Percentiles rank a stretch among this genome's conserved stretches.
These are phyloP conservation scores for Dioszegia aurantiaca DNA, from an alignment of 768 basidiomycete genomes.

Conservation along the genomic window DNA sequence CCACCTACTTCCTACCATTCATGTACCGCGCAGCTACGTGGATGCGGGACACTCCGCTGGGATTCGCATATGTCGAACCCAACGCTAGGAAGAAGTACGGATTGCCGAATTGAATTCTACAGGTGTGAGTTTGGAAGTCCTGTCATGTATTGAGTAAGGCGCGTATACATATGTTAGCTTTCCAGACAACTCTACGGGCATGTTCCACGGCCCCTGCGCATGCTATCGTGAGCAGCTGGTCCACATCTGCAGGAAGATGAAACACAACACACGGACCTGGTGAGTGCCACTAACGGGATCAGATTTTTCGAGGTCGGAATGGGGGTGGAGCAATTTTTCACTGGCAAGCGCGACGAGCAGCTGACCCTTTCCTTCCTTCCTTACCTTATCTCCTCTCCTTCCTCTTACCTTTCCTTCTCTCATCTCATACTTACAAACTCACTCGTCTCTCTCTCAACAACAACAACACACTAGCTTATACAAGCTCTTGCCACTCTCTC, in stretches of 20 bases:
- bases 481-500: slow-evolving; percentile 8
- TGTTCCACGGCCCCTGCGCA: no score
- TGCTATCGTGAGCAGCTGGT: no score
- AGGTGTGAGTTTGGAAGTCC: no score
- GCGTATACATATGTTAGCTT: no score
- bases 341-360: background rate
- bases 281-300: slow-evolving; percentile 7
- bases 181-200: no score
- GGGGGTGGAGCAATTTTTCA: slow-evolving; percentile 3
- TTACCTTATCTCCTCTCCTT: slow-evolving; percentile 1
- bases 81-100: slow-evolving; percentile 43
- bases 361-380: background rate
- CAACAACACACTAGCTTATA: slow-evolving; percentile 11
- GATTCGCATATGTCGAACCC: slow-evolving; percentile 37
- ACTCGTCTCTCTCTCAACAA: slow-evolving; percentile 2
- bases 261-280: no score
- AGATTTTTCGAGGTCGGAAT: background rate
- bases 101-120: slow-evolving; percentile 17
- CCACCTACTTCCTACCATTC: slow-evolving; percentile 33
- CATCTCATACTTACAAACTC: slow-evolving; percentile 12
- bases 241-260: no score
- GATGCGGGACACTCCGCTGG: slow-evolving; percentile 35
- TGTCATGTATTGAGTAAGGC: no score
- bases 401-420: background rate
- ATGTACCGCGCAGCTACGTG: slow-evolving; percentile 27